Base-by-base conservation (phyloP, 2,329 filamentous ascomycete species). In the Cercospora sp. region DNA sequence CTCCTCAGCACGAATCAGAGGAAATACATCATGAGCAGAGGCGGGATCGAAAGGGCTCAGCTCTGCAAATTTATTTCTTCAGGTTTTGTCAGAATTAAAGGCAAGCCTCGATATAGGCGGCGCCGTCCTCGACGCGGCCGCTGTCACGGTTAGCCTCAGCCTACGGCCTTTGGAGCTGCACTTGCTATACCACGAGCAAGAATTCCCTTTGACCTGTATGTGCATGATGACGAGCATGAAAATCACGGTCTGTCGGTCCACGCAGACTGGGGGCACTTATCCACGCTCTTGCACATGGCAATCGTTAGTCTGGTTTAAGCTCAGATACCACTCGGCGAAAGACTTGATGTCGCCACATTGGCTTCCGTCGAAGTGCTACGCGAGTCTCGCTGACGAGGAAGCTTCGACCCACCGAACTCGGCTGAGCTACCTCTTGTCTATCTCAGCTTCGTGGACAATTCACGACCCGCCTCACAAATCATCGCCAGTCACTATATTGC, bases 371-470 rank as follows among this genome's bases (percentile, higher is more conserved):
- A 60, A 36, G 18, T 60, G 58, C 45, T 23, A 23, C 18, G 45
- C 18, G 45, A 23, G 10, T 23, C 18, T 10, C 20, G 58, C 12
- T 18, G 39, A 48, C 39, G 26, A 61, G 13, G 5, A 48, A 63
- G 61, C 61, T 63, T 55, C 36, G 28, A 63, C 42, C 60, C 26
- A 31, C 42, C 65, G 48, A 67, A 16, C 20, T 67, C 65, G 65
- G 65, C 48, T 31, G 60, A 60, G 48, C 61, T 33, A 51, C 58
- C 39, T 62, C 60, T 9, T 26, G 26, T 30, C 60, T 2, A n/a
- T 18, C 20, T 36, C 16, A 63, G 13, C 45, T 23, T 45, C 39
- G 26, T 48, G 7, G 9, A 42, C 26, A 36, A 20, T 39, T 42
- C 16, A 36, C 13, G 10, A 31, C 7, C 18, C 36, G 45, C 18